phyloP scores from a whole-genome alignment of 106 monocot genomes.

The Dendrobium catenatum region DNA sequence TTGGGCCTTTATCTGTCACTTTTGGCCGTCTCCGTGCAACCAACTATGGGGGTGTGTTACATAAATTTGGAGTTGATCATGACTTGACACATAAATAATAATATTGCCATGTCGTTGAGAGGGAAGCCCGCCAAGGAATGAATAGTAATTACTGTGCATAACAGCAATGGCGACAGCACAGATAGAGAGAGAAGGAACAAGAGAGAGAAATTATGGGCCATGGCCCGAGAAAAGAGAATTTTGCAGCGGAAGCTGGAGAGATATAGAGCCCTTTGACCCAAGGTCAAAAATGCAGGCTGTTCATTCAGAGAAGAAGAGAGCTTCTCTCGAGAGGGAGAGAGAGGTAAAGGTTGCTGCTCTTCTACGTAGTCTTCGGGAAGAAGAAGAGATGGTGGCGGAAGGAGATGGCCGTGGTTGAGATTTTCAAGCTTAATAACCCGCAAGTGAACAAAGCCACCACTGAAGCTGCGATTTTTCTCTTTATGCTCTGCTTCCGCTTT shows the following conservation, averaged over 20 bases:
- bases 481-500: background rate
- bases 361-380: background rate
- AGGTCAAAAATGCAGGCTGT: background rate
- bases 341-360: background rate
- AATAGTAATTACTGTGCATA: background rate
- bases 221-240: constrained; percentile 1
- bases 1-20: background rate
- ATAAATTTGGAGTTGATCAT: constrained; percentile 4
- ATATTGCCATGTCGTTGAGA: background rate
- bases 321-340: background rate
- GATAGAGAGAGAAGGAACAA: background rate
- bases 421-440: background rate
- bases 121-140: constrained; percentile 2
- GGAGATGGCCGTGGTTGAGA: background rate
- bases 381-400: constrained; percentile 1
- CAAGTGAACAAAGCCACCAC: background rate
- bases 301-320: background rate
- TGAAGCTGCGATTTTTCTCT: background rate
- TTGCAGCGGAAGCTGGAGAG: background rate
- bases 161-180: background rate
- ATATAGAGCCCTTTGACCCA: background rate
- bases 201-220: background rate
- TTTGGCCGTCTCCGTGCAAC: constrained; percentile 4
- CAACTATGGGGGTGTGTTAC: background rate
- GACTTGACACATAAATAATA: background rate